Evolutionary conservation across 1,139 yeast species (phyloP), one percentile per base, ranked within the genome.

Genomic region (Hemisphaericaspora lyxosophila): DNA sequence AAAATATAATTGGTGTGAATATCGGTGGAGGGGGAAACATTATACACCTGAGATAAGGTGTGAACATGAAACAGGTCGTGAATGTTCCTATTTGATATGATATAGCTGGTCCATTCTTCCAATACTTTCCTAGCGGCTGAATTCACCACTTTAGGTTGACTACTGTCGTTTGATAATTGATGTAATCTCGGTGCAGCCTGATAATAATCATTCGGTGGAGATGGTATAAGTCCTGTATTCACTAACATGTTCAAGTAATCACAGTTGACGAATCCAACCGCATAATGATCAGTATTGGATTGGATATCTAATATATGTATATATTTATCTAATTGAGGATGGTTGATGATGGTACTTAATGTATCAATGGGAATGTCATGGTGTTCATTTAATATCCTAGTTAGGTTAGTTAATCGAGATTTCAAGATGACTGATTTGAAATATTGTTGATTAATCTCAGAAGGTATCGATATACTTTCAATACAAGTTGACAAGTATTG

Each of bases 61-160:
- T 15, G 5, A 9, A n/a, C 8, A 11, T 28, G 19, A 18, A 28
- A 28, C 15, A n/a, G 23, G 11, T 15, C n/a, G 6, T 15, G 12
- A 2, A 28, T 18, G n/a, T 34, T 24, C 9, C 36, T n/a, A 29
- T 30, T 28, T 9, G 36, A 34, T 8, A 24, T 31, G 13, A 34
- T 17, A 24, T 20, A 34, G 9, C 32, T 27, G 15, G 25, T 26
- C 36, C 36, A 34, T 27, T 34, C 36, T 9, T 28, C 20, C 18
- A 34, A 29, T 14, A 34, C 36, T 15, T 29, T 26, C 11, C n/a
- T 13, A 7, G 36, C 32, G 5, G 18, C 36, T 11, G 20, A 12
- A 7, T 19, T 24, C 8, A 34, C 20, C n/a, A 27, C 13, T 14
- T 24, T 16, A 2, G 33, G 23, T 24, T 34, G 36, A 7, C 11